These are phyloP conservation scores for Pseudozyma hubeiensis DNA, from an alignment of 1,284 basidiomycete genomes.

Conservation along the genomic window DNA sequence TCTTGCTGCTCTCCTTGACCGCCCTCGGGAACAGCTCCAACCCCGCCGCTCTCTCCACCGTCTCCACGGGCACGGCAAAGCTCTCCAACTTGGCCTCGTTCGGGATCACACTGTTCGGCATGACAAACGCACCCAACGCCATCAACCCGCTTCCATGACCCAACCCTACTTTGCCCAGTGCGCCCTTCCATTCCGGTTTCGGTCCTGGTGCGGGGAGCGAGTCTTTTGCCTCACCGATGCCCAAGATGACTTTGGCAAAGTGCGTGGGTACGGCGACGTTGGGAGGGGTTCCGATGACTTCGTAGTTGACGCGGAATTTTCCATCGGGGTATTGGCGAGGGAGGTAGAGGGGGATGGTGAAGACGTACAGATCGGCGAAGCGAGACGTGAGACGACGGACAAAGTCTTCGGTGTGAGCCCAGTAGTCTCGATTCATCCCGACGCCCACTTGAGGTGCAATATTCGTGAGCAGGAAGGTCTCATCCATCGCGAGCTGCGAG, in stretches of 20 bases:
- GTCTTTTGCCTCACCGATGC: constrained; percentile 64
- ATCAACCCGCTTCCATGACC: constrained; percentile 9
- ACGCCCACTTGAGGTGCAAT: constrained; percentile 98
- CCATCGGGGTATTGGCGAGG: constrained; percentile 86
- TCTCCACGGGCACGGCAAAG: constrained; percentile 75
- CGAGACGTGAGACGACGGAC: constrained; percentile 85
- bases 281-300: constrained; percentile 89
- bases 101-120: constrained; percentile 67
- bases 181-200: constrained; percentile 26
- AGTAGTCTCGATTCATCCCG: constrained; percentile 97
- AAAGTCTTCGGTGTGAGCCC: constrained; percentile 80
- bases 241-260: constrained; percentile 94
- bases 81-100: constrained; percentile 61
- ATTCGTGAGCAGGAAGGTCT: constrained; percentile 94
- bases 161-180: constrained; percentile 27
- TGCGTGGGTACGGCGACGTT: constrained; percentile 94
- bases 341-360: constrained; percentile 96
- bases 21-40: constrained; percentile 87
- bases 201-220: constrained; percentile 13
- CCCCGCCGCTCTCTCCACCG: constrained; percentile 90
- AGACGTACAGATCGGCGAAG: constrained; percentile 95
- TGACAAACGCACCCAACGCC: constrained; percentile 63
- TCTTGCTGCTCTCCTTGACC: constrained; percentile 82
- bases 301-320: constrained; percentile 89
- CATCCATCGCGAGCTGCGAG: constrained; percentile 93